phyloP scores from a whole-genome alignment of 192 early-diverging fungal genomes.

The Lobosporangium transversale region DNA sequence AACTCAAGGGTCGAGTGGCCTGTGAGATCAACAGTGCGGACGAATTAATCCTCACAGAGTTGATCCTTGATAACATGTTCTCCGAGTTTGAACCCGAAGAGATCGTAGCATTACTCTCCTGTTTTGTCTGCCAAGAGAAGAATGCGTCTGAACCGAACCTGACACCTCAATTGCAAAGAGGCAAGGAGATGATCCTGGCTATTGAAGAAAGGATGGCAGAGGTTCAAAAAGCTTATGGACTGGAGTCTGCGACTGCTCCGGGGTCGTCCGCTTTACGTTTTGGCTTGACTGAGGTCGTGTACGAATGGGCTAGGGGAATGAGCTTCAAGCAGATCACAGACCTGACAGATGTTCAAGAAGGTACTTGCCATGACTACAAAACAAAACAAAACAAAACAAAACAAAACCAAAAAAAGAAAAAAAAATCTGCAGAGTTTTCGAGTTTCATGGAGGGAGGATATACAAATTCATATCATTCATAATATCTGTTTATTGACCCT shows the following conservation, averaged over 20 bases:
- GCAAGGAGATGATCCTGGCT: slow-evolving; percentile 72
- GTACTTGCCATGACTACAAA: slow-evolving; percentile 32
- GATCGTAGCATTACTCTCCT: slow-evolving; percentile 91
- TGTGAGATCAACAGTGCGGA: slow-evolving; percentile 98
- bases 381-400: neutral
- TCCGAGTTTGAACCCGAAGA: slow-evolving; percentile 91
- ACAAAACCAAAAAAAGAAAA: neutral
- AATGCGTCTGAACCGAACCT: slow-evolving; percentile 69
- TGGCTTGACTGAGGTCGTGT: slow-evolving; percentile 94
- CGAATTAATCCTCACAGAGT: slow-evolving; percentile 92
- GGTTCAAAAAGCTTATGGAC: slow-evolving; percentile 76
- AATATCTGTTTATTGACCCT: neutral
- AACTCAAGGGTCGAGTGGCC: slow-evolving; percentile 95
- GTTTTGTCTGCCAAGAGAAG: slow-evolving; percentile 97
- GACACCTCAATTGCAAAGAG: slow-evolving; percentile 71
- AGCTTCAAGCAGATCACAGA: slow-evolving; percentile 91
- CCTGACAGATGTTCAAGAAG: slow-evolving; percentile 95
- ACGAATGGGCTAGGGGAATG: slow-evolving; percentile 97
- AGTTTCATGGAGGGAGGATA: neutral
- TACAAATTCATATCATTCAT: neutral
- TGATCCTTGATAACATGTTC: slow-evolving; percentile 93
- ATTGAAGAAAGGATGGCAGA: slow-evolving; percentile 76
- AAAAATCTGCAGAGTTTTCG: neutral
- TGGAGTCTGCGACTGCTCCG: slow-evolving; percentile 52
- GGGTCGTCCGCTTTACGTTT: slow-evolving; percentile 67